phyloP scores from a whole-genome alignment of 2,329 filamentous ascomycete genomes.

The Pseudogymnoascus sp. region DNA sequence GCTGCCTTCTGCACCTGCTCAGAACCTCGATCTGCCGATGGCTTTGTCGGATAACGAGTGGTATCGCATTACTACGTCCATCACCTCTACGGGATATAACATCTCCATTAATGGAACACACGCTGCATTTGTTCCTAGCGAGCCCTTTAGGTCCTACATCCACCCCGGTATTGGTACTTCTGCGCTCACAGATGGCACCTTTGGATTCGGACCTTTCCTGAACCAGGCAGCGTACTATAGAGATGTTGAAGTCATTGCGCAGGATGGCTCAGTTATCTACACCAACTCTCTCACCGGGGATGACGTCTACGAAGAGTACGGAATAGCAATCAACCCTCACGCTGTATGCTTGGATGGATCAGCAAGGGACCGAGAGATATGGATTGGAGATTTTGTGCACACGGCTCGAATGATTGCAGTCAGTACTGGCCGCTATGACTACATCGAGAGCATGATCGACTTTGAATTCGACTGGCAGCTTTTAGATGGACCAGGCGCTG shows the following conservation, averaged over 20 bases:
- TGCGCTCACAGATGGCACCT: constrained; percentile 26
- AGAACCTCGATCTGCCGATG: constrained; percentile 24
- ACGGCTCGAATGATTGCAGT: constrained; percentile 32
- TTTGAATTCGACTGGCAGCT: constrained; percentile 26
- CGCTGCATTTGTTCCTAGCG: constrained; percentile 9
- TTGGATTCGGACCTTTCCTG: constrained; percentile 36
- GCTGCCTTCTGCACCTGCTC: constrained; percentile 22
- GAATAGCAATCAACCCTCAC: constrained; percentile 27
- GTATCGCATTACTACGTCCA: constrained; percentile 33
- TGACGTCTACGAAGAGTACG: constrained; percentile 32
- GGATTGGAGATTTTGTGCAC: constrained; percentile 38
- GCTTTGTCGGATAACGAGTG: constrained; percentile 30
- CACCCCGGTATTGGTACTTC: constrained; percentile 11
- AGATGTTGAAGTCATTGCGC: constrained; percentile 26
- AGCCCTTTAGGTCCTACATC: constrained; percentile 14
- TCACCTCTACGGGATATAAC: constrained; percentile 24
- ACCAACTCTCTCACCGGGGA: constrained; percentile 24
- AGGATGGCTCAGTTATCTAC: constrained; percentile 28
- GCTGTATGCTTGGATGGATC: constrained; percentile 36
- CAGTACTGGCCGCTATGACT: constrained; percentile 32
- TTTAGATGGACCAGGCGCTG: neutral
- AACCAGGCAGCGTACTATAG: constrained; percentile 33
- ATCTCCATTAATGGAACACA: constrained; percentile 25
- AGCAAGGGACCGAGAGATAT: constrained; percentile 36
- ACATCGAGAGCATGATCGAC: constrained; percentile 30